These are phyloP conservation scores for Astrephomene gubernaculifera DNA, from an alignment of 139 green algal genomes.

Conservation along the genomic window DNA sequence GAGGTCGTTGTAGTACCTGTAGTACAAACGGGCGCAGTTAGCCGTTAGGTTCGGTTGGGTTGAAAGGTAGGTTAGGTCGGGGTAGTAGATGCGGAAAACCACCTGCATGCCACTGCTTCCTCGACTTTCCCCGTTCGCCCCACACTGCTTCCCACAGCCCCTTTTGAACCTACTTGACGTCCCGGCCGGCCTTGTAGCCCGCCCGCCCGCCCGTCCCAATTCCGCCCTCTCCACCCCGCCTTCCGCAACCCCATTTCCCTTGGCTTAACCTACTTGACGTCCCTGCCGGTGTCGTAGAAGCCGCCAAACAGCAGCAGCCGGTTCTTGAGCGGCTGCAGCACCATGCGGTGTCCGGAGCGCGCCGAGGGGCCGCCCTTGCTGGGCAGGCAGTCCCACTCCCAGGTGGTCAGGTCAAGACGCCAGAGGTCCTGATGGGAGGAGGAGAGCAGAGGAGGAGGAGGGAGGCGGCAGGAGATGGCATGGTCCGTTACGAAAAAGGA, in stretches of 20 bases:
- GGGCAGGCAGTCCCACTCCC: conserved; percentile 92
- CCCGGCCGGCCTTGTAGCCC: not conserved
- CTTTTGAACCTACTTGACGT: not conserved
- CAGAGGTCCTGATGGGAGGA: conserved; percentile 83
- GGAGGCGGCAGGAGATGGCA: no score
- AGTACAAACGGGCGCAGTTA: no score
- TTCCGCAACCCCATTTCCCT: not conserved
- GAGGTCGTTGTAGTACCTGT: conserved; percentile 95
- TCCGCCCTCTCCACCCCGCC: not conserved
- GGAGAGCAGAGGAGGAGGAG: not conserved
- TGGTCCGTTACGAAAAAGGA: no score
- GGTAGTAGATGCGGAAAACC: no score
- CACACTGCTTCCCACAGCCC: not conserved
- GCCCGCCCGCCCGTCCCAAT: not conserved
- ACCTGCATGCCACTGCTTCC: no score
- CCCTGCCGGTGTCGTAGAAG: conserved; percentile 92
- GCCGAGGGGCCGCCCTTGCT: conserved; percentile 80
- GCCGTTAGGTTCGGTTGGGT: no score
- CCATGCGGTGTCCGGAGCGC: conserved; percentile 94
- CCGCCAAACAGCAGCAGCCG: conserved; percentile 93
- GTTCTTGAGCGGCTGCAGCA: conserved; percentile 73
- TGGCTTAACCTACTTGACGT: conserved; percentile 62
- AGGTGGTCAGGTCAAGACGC: conserved; percentile 89
- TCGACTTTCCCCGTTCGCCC: no score
- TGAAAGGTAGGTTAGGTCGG: no score